These are phyloP conservation scores for Plantago elongata DNA, from an alignment of 257 asterid species.

Conservation along the genomic window DNA sequence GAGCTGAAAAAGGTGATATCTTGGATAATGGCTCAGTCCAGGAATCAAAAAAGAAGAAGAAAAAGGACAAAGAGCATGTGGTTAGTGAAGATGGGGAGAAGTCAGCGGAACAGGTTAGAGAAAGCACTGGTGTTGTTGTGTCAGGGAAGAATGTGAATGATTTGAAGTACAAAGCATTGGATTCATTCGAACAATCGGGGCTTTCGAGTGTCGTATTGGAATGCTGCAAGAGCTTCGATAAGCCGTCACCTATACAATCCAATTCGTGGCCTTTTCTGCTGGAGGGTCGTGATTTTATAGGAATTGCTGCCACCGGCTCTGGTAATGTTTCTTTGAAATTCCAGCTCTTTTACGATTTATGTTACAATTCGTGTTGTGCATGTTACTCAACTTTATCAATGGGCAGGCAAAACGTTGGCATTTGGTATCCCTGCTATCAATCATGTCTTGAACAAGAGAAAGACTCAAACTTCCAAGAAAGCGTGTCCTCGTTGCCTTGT, in stretches of 20 bases:
- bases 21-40: constrained; percentile 18
- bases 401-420: constrained; percentile 77
- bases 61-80: not conserved
- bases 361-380: constrained; percentile 5
- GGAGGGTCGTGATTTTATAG: constrained; percentile 88
- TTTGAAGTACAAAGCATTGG: constrained; percentile 54
- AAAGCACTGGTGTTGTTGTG: constrained; percentile 52
- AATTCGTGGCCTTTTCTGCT: constrained; percentile 95
- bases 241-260: constrained; percentile 93
- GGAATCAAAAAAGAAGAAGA: constrained; percentile 11
- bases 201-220: constrained; percentile 60
- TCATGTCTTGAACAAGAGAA: constrained; percentile 62
- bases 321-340: constrained; percentile 33
- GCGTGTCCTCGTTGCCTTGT: constrained; percentile 73
- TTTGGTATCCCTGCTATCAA: constrained; percentile 90
- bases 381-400: constrained; percentile 22
- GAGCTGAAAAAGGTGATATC: constrained; percentile 17
- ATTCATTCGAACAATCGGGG: constrained; percentile 61
- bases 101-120: constrained; percentile 40
- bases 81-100: constrained; percentile 9
- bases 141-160: constrained; percentile 69
- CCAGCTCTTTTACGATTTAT: not conserved
- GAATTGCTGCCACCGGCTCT: constrained; percentile 94
- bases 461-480: constrained; percentile 38
- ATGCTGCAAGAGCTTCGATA: constrained; percentile 76